phyloP scores from a whole-genome alignment of 805 yeast genomes.

The Kazachstania martiniae region DNA sequence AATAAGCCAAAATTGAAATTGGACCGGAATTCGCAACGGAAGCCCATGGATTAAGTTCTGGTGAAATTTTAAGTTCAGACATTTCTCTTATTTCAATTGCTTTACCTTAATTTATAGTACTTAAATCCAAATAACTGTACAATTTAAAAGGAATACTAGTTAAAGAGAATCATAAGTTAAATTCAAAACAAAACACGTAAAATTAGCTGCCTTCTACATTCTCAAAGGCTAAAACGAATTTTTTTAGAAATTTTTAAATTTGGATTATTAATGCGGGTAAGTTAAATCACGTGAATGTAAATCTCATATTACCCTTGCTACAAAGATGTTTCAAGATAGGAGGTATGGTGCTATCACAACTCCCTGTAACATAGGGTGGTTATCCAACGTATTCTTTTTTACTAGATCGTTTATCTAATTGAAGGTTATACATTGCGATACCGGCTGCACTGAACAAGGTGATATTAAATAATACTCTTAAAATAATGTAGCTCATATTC shows the following conservation, averaged over 20 bases:
- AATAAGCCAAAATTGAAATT: conserved; percentile 70
- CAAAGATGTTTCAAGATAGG: neutral
- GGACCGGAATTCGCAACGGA: conserved; percentile 37
- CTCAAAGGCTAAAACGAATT: no score
- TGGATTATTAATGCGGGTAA: no score
- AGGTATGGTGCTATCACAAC: no score
- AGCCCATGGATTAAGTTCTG: conserved; percentile 6
- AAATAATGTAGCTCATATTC: conserved; percentile 7
- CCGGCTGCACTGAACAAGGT: conserved; percentile 5
- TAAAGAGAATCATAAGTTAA: neutral
- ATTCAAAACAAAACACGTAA: no score
- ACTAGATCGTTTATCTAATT: no score
- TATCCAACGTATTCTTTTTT: no score
- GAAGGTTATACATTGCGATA: neutral
- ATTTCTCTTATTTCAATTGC: no score
- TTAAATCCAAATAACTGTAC: neutral
- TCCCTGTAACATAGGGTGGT: no score
- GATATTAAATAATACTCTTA: conserved; percentile 16
- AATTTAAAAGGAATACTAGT: neutral
- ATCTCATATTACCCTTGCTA: no score
- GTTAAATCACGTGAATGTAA: no score
- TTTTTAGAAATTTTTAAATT: no score
- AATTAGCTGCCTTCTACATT: no score
- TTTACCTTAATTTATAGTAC: conserved; percentile 1
- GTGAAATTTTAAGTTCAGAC: conserved; percentile 22